Evolutionary conservation across 441 rosid species (phyloP), one percentile per base, ranked within the genome.

Genomic region (Euphorbia neoarborescens): DNA sequence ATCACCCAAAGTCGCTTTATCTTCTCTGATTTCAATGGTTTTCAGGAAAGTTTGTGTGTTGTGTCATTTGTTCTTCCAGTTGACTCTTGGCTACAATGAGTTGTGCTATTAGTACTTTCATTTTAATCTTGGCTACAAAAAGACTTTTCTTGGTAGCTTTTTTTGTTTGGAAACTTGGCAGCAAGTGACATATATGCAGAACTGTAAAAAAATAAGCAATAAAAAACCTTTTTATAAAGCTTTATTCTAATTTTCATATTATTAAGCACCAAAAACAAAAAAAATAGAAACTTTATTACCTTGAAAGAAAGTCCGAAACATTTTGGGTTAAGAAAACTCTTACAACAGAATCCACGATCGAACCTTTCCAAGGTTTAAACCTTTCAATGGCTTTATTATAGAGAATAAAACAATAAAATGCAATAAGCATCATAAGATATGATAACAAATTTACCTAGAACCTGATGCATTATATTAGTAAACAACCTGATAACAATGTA

Each of bases 291-390:
- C 14, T 68, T 42, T 0, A 2, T 65, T 80, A 91, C 91, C 97
- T 89, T 58, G 97, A 91, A 42, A 79, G 81, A 59, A 68, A 72
- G 28, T 91, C 91, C 0, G 87, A 70, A 32, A 84, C 90, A 77
- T 89, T 91, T 51, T 91, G 91, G 32, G 76, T 73, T 48, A 73
- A 48, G 53, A 22, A 60, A 24, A 73, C 76, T 46, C 76, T 71
- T 10, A 73, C 67, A 10, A 73, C 56, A 3, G 76, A 73, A 25
- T 73, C 76, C 20, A 66, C 61, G 4, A 73, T 71, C 2, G 76
- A 73, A 28, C 71, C 71, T 46, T 87, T 84, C 95, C 95, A 91
- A 30, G 70, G 81, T 22, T 78, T 86, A 68, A 89, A 89, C 12
- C 82, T 75, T 64, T 89, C 84, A 40, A 25, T 57, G 37, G 17